Conservation (phyloP, 1,284 basidiomycete genomes). For the Sporisorium exsertum region DNA sequence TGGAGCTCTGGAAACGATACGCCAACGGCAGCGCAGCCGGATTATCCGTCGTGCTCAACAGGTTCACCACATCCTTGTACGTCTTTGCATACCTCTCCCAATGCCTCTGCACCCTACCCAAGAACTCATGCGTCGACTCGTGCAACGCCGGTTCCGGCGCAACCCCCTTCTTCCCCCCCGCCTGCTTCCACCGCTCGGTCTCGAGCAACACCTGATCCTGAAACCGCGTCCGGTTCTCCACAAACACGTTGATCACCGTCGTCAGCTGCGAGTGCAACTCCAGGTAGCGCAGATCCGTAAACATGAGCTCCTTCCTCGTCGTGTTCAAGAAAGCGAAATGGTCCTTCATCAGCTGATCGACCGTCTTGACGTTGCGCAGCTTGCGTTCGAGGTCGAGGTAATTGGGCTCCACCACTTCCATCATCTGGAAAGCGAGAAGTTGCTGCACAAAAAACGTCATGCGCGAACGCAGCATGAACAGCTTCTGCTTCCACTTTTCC, state of each 20-base stretch:
- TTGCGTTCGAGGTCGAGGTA: conserved; percentile 62
- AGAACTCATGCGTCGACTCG: conserved; percentile 39
- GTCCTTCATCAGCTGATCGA: conserved; percentile 68
- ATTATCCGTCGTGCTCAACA: conserved; percentile 67
- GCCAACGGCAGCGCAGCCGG: conserved; percentile 66
- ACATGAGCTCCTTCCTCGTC: conserved; percentile 67
- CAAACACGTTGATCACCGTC: conserved; percentile 57
- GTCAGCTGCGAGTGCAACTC: conserved; percentile 62
- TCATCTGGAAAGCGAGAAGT: conserved; percentile 64
- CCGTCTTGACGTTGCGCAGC: conserved; percentile 61
- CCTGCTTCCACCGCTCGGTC: conserved; percentile 49
- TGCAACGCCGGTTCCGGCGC: conserved; percentile 36
- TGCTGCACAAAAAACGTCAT: conserved; percentile 68
- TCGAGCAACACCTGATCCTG: conserved; percentile 59
- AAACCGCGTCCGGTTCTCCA: conserved; percentile 55
- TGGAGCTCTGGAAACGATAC: conserved; percentile 61
- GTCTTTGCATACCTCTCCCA: conserved; percentile 63
- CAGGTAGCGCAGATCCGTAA: conserved; percentile 63
- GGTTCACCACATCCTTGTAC: conserved; percentile 65
- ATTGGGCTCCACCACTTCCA: conserved; percentile 67
- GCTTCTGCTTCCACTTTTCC: conserved; percentile 65
- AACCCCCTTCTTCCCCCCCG: conserved; percentile 19
- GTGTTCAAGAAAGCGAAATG: conserved; percentile 67
- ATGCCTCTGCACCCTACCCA: conserved; percentile 52
- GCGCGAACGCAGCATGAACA: conserved; percentile 62